Base-by-base conservation (phyloP, 2,329 filamentous ascomycete species). In the Daldinia sp. region DNA sequence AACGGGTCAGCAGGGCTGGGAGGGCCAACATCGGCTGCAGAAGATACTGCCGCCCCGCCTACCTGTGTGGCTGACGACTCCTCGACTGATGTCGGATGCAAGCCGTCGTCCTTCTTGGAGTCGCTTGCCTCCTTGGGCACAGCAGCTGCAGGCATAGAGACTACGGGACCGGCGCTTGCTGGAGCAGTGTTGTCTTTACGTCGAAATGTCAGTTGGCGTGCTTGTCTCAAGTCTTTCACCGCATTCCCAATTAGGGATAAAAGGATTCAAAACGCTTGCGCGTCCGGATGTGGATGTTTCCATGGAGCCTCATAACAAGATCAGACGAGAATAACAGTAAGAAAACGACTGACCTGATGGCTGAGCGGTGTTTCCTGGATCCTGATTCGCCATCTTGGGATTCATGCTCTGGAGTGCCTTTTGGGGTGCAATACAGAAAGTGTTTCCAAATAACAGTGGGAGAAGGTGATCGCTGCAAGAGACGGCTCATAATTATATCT, bases 1-100 rank as follows among this genome's bases (percentile, higher is more conserved):
- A 80, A 64, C 10, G 79, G 79, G 58, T 80, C 78, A 29, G 73
- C 59, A 3, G 52, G 56, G 61, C 69, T 66, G 45, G 73, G 58
- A 3, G 52, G 56, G 61, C 69, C 65, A 41, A 61, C 23, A 4
- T 61, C 61, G 27, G 66, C 60, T 32, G 70, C 56, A 13, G 67
- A 64, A 30, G 70, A 60, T 17, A 59, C 57, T 43, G 37, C 55
- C 50, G 58, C 53, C 45, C 25, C 45, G 4, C 60, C 30, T 45
- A 34, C 30, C 34, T 50, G 53, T 37, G 41, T 41, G 15, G 30
- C 32, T 30, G 52, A 35, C n/a, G 51, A 47, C 10, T 55, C 54
- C 27, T 62, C 61, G n/a, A 62, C 52, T 27, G 52, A 47, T 25
- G 37, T 48, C n/a, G 52, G 43, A 35, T 57, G 39, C 8, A 58